These are phyloP conservation scores for Adenanthera pavonina DNA, from an alignment of 306 rosid genomes.

Conservation along the genomic window DNA sequence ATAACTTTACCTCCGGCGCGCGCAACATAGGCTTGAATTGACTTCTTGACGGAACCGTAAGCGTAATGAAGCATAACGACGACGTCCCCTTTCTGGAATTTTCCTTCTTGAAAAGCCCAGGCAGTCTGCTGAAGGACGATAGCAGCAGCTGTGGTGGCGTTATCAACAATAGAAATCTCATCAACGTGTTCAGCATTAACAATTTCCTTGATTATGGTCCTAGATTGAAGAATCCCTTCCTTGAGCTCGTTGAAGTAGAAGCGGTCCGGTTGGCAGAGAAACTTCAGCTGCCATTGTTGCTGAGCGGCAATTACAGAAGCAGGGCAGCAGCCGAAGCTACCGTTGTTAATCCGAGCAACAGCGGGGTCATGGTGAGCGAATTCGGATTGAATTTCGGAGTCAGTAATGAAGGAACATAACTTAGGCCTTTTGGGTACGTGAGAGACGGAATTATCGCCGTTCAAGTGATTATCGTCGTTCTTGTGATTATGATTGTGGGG, in stretches of 20 bases:
- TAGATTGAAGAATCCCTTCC: constrained; percentile 57
- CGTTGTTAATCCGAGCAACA: constrained; percentile 92
- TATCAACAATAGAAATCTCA: constrained; percentile 89
- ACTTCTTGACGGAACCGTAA: constrained; percentile 87
- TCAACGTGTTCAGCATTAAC: constrained; percentile 79
- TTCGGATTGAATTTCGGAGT: constrained; percentile 62
- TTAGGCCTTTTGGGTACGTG: constrained; percentile 67
- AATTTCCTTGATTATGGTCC: constrained; percentile 63
- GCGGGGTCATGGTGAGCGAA: constrained; percentile 78
- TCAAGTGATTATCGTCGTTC: constrained; percentile 43
- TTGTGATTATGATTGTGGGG: constrained; percentile 28
- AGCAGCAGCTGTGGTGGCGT: constrained; percentile 99
- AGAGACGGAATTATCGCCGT: constrained; percentile 56
- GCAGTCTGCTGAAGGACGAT: constrained; percentile 84
- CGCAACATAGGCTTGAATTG: constrained; percentile 84
- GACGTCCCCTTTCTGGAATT: constrained; percentile 69
- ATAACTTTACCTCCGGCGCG: constrained; percentile 88
- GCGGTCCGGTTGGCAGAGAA: constrained; percentile 79
- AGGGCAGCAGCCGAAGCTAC: constrained; percentile 90
- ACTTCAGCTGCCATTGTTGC: constrained; percentile 56
- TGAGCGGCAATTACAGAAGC: constrained; percentile 70
- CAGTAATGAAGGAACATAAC: constrained; percentile 54
- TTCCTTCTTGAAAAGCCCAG: constrained; percentile 79
- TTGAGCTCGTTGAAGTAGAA: constrained; percentile 83
- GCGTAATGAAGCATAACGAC: constrained; percentile 92